Evolutionary conservation across 1,284 basidiomycete genomes (phyloP), one percentile per base, ranked within the genome.

Genomic region (Hymenochaete sp.): DNA sequence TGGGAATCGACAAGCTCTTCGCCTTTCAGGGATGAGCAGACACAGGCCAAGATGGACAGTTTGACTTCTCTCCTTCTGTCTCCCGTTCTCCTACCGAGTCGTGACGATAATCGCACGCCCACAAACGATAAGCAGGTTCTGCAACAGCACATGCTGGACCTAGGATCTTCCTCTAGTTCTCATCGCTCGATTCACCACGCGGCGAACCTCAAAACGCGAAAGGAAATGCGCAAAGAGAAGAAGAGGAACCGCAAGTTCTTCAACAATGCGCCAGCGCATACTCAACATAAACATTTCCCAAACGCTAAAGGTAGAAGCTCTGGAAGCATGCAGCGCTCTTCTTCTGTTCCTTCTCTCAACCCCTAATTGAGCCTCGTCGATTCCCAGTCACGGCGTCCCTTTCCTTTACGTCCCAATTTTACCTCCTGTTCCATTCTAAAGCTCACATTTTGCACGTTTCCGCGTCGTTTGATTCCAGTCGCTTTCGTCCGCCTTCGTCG

Each of bases 251-350:
- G 71, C 52, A 79, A 77, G 57, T 71, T 62, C 66, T 65, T 59
- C 62, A 65, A 49, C 55, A 70, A 50, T 55, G 57, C 38, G 59
- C 62, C 45, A 61, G 58, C 53, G 29, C 62, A 64, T 45, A 61
- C 64, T 44, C 65, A 69, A 21, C 75, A 76, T 50, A 67, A 72
- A n/a, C 77, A 80, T 55, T 78, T 81, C 57, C 79, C 82, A 14
- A 86, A 86, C 56, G 63, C 66, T 56, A 86, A 82, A 65, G 67
- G 67, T 44, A 72, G 82, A 33, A 68, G 75, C 50, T 68, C 72
- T 33, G 67, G 70, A 48, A 72, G 78, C 42, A 62, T 69, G 57
- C 82, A 86, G 60, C 73, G 82, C 50, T 64, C 64, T 14, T n/a
- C n/a, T n/a, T 57, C 66, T 24, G 51, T 57, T 28, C 54, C 56